Base-by-base conservation (phyloP, 495 filamentous ascomycete genomes). In the Trichoderma erinaceum region DNA sequence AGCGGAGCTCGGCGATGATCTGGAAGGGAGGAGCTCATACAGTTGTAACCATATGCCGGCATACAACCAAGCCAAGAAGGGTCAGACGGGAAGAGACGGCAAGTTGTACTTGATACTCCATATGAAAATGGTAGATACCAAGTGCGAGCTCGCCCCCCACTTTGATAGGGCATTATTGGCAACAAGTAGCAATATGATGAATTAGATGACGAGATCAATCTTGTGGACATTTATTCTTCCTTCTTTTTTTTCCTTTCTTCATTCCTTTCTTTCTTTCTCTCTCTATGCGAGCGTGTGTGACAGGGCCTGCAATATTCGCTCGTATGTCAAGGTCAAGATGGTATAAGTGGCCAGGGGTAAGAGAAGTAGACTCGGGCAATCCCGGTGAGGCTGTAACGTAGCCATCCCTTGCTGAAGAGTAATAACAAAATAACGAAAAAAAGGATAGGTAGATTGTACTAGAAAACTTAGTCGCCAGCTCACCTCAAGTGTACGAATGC, bases 1-100 rank as follows among this genome's bases (percentile, higher is more conserved):
- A 61, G 56, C 56, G 56, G 56, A 61, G 56, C 56, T 61, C 56
- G 56, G 25, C 56, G 56, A 61, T 32, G 56, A 61, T 61, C 25
- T 61, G 11, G 16, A 32, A 32, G 56, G 50, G n/a, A n/a, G 50
- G 50, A 18, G 12, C 10, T 46, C 43, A 46, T 46, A 46, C 43
- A 46, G 18, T 15, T 46, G 18, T 16, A 46, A 18, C 12, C 43
- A 15, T 46, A 46, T 46, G 43, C 43, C 43, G 43, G 18, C 43
- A 46, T 5, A 46, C 43, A 46, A 29, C 29, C 29, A 29, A 29
- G 29, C 43, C 43, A 46, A 2, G 18, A 15, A 46, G 12, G 43
- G 43, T 46, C 43, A 11, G 43, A 46, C 18, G 43, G 43, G 43
- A 46, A 23, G n/a, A 23, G 50, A 56, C n/a, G 50, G 50, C 50